Percentiles rank a stretch among this genome's conserved stretches.
phyloP scores from a whole-genome alignment of 257 asterid genomes.

The Phtheirospermum japonicum region DNA sequence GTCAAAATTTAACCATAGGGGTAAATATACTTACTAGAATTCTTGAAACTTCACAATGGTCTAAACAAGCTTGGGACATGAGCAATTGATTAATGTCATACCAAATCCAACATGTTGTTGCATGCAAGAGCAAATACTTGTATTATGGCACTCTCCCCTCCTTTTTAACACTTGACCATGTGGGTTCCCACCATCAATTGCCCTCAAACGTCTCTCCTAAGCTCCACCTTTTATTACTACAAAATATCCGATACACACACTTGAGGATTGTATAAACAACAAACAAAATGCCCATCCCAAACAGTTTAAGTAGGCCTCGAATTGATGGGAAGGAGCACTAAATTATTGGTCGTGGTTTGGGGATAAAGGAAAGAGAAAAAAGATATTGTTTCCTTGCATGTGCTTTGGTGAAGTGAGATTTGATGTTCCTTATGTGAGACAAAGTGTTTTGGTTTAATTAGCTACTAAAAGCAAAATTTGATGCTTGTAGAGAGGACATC shows the following conservation, averaged over 20 bases:
- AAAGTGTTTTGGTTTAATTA: conserved; percentile 22
- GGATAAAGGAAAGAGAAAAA: conserved; percentile 28
- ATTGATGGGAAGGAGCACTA: conserved; percentile 25
- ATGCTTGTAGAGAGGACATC: conserved; percentile 29
- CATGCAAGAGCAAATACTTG: background rate
- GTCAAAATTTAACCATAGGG: too few species aligned
- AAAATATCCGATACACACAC: conserved; percentile 14
- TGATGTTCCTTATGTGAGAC: conserved; percentile 31
- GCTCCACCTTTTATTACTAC: conserved; percentile 11
- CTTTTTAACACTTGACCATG: too few species aligned
- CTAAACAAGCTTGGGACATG: too few species aligned
- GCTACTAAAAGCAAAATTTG: background rate
- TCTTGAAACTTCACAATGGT: too few species aligned
- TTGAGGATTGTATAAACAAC: conserved; percentile 30
- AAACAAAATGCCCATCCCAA: conserved; percentile 29
- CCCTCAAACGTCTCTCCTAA: conserved; percentile 8
- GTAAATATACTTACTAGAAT: too few species aligned
- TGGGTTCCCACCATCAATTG: conserved; percentile 27
- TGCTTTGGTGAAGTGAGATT: conserved; percentile 39
- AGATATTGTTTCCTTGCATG: conserved; percentile 27
- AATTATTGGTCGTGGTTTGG: conserved; percentile 19
- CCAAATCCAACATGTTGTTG: too few species aligned
- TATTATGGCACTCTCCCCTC: too few species aligned
- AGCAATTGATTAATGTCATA: too few species aligned
- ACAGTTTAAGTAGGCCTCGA: conserved; percentile 25